Evolutionary conservation across 2,329 filamentous ascomycete genomes (phyloP).

Genomic region (Diplocarpon mali): DNA sequence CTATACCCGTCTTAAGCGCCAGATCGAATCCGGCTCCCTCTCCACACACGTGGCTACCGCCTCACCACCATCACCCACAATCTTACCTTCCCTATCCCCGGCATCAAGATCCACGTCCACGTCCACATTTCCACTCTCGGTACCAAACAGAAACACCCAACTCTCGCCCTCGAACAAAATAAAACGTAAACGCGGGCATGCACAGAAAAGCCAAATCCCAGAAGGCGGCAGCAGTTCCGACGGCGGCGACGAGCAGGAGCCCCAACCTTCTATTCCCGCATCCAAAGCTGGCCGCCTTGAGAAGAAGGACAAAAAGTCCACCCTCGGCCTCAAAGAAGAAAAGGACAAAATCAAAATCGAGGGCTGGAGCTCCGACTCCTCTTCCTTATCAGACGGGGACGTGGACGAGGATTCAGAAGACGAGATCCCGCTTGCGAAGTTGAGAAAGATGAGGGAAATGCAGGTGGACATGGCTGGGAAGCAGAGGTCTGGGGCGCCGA

Average conservation of each 20-base stretch:
- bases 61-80: not conserved
- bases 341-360: conserved; percentile 6
- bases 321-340: no score
- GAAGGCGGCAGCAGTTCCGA: not conserved
- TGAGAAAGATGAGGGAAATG: conserved; percentile 6
- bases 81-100: not conserved
- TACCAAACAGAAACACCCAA: conserved; percentile 2
- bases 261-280: not conserved
- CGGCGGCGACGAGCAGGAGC: not conserved
- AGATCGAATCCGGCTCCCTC: conserved; percentile 23
- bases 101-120: not conserved
- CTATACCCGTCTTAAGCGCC: conserved; percentile 27
- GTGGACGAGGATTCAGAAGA: conserved; percentile 15
- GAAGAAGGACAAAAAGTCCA: no score
- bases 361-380: not conserved
- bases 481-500: not conserved
- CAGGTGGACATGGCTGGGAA: not conserved
- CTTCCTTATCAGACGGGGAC: not conserved
- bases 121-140: not conserved
- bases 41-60: not conserved
- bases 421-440: conserved; percentile 20
- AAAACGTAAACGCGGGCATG: no score
- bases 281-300: not conserved
- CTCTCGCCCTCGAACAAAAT: not conserved
- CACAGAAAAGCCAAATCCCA: not conserved